These are phyloP conservation scores for Colletotrichum musae DNA, from an alignment of 2,329 filamentous ascomycete species.

Conservation along the genomic window DNA sequence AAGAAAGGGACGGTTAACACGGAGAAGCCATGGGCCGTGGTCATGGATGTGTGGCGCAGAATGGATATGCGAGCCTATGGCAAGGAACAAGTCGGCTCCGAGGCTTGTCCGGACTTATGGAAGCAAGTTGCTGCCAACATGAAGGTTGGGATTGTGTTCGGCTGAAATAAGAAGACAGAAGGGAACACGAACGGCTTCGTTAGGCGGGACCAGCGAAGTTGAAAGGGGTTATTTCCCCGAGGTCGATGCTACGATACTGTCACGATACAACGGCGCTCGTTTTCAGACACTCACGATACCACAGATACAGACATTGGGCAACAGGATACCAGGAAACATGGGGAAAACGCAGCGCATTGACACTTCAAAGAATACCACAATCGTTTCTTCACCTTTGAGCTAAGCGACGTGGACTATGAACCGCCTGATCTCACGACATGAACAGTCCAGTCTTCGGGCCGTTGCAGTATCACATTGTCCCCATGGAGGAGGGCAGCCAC, in stretches of 20 bases:
- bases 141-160: conserved; percentile 40
- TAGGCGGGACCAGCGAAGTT: not conserved
- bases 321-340: not conserved
- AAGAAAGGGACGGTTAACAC: conserved; percentile 38
- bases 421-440: not conserved
- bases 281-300: conserved; percentile 3
- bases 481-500: conserved; percentile 5
- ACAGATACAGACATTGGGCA: not conserved
- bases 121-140: conserved; percentile 38
- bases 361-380: conserved; percentile 17
- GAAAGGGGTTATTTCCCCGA: not conserved
- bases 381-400: conserved; percentile 10
- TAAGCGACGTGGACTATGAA: not conserved
- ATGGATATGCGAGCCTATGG: conserved; percentile 39
- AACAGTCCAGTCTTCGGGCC: conserved; percentile 1
- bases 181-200: not conserved
- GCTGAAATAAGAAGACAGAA: conserved; percentile 3
- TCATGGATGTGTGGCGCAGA: conserved; percentile 39
- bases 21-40: conserved; percentile 39
- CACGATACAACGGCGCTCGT: conserved; percentile 1
- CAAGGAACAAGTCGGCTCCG: conserved; percentile 31
- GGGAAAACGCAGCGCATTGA: conserved; percentile 10
- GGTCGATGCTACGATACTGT: not conserved
- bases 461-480: not conserved
- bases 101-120: conserved; percentile 36